These are phyloP conservation scores for Candida jianshihensis DNA, from an alignment of 805 yeast species.

Conservation along the genomic window DNA sequence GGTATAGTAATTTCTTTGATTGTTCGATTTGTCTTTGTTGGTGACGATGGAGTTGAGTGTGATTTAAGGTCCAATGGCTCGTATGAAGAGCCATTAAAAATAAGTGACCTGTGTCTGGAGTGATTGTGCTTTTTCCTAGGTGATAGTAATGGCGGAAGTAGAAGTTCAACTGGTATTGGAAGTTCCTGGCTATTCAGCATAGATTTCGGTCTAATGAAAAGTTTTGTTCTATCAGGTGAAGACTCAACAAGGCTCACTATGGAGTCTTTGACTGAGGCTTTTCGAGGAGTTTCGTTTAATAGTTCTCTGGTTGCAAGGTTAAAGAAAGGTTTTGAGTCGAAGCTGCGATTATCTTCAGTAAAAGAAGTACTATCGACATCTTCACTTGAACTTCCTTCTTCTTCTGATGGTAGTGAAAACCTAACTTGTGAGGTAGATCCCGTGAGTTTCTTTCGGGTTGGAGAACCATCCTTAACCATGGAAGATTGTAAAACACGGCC, in stretches of 20 bases:
- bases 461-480: conserved; percentile 22
- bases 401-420: conserved; percentile 15
- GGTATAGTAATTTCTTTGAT: conserved; percentile 9
- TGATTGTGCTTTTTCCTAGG: conserved; percentile 25
- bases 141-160: conserved; percentile 31
- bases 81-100: conserved; percentile 31
- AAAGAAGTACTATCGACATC: no score
- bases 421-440: conserved; percentile 24
- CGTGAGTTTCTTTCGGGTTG: conserved; percentile 18
- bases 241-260: conserved; percentile 13
- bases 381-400: background rate
- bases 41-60: background rate
- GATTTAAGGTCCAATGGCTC: conserved; percentile 18
- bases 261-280: conserved; percentile 13
- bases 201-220: conserved; percentile 29
- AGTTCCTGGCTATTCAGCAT: conserved; percentile 26
- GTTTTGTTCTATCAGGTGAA: conserved; percentile 16
- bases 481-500: conserved; percentile 23
- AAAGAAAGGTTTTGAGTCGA: conserved; percentile 8
- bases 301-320: conserved; percentile 7
- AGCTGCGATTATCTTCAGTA: conserved; percentile 8
- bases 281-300: conserved; percentile 1
- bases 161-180: conserved; percentile 31
- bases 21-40: background rate
- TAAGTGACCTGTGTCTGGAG: conserved; percentile 22